Evolutionary conservation across 352 stramenopile genomes (phyloP).

Genomic region (Peronosclerospora sorghi): DNA sequence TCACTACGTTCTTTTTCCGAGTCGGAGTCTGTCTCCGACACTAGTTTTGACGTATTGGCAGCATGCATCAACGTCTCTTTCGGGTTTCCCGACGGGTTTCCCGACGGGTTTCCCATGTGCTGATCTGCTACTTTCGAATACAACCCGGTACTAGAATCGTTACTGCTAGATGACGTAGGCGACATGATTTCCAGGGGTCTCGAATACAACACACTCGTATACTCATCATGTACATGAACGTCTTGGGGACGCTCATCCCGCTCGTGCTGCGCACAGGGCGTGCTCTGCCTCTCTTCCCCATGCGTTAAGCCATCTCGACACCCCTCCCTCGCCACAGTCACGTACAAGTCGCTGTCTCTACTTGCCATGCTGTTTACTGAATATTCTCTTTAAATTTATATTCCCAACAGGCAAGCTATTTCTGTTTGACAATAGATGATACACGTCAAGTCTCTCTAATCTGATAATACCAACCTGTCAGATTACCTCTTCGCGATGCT

Average conservation of each 20-base stretch:
- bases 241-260: conserved; percentile 3
- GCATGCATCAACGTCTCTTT: neutral
- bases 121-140: conserved; percentile 1
- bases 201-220: conserved; percentile 19
- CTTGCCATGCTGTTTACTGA: conserved; percentile 8
- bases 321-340: conserved; percentile 20
- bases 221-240: conserved; percentile 21
- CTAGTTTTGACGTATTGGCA: conserved; percentile 12
- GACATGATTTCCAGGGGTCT: conserved; percentile 26
- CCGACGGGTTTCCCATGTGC: conserved; percentile 2
- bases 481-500: too few relatives aligned
- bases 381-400: too few relatives aligned
- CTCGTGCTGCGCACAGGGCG: conserved; percentile 1
- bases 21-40: conserved; percentile 26
- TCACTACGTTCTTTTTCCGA: conserved; percentile 12
- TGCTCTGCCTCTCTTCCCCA: conserved; percentile 10
- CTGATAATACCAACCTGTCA: too few relatives aligned
- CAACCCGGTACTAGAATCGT: conserved; percentile 28
- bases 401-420: too few relatives aligned
- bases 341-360: conserved; percentile 26
- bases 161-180: conserved; percentile 49
- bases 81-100: too few relatives aligned
- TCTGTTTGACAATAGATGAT: too few relatives aligned
- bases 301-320: conserved; percentile 14
- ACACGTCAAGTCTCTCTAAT: too few relatives aligned